Conservation (phyloP, 179 eudicot species). For the Amaranthus tricolor region DNA sequence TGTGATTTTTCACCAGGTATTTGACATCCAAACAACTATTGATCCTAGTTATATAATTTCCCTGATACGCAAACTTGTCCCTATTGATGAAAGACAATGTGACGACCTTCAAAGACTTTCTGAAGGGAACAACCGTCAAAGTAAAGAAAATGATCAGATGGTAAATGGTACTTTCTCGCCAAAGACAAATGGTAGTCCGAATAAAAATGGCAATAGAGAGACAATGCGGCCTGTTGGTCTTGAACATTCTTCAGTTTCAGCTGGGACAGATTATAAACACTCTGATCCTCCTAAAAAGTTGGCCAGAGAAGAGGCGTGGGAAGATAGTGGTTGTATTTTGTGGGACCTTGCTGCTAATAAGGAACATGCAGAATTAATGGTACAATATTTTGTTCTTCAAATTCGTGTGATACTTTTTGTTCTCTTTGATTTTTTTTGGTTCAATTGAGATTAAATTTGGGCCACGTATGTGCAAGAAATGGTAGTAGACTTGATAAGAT, state of each 20-base stretch:
- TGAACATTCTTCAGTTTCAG: conserved; percentile 21
- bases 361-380: conserved; percentile 90
- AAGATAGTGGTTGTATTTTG: conserved; percentile 83
- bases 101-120: conserved; percentile 25
- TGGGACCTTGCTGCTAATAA: conserved; percentile 94
- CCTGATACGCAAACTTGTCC: conserved; percentile 82
- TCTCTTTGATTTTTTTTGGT: neutral
- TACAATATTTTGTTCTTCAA: conserved; percentile 26
- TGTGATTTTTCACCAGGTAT: conserved; percentile 48
- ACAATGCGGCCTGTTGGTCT: conserved; percentile 36
- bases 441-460: neutral
- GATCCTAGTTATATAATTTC: conserved; percentile 94
- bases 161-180: conserved; percentile 28
- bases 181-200: conserved; percentile 23
- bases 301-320: conserved; percentile 66
- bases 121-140: conserved; percentile 27
- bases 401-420: neutral
- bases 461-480: neutral
- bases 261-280: conserved; percentile 28
- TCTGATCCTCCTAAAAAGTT: conserved; percentile 24
- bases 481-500: neutral
- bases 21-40: conserved; percentile 83
- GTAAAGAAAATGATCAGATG: conserved; percentile 25
- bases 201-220: conserved; percentile 28
- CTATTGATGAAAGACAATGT: conserved; percentile 37